Evolutionary conservation across 495 filamentous ascomycete genomes (phyloP), one percentile per base, ranked within the genome.

Genomic region (Neurospora sp.): DNA sequence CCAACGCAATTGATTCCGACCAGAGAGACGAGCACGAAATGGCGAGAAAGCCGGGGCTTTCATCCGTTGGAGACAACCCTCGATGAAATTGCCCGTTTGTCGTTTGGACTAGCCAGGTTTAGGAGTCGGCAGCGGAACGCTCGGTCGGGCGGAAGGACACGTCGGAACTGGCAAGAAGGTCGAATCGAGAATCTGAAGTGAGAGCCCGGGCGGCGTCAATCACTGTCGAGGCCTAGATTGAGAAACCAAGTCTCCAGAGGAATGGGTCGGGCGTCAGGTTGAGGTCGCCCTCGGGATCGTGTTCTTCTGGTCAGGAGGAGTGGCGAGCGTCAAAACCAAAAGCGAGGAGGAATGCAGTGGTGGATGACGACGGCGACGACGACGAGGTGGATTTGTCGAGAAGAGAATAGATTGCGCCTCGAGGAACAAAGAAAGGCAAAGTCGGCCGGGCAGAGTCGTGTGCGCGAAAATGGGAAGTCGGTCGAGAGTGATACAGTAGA

Each of bases 1-100:
- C 75, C 76, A 80, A 83, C 81, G 84, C 79, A 81, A 78, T 74
- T 77, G 74, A 74, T 53, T 71, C 39, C 40, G 72, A 69, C 76
- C 68, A 40, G 70, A n/a, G 68, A 65, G 74, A 45, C 70, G 76
- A 65, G 75, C 70, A 69, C 73, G 61, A 69, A 72, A 72, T 74
- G 74, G 72, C 41, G 72, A 41, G 16, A 42, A 74, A 48, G 70
- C 42, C 70, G 70, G 71, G 75, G 71, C 70, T 72, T 74, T 77
- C 80, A 81, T 81, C 74, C 80, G 80, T 74, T 44, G 69, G 39
- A 65, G 44, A 68, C 22, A 44, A 73, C 45, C 42, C 38, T 69
- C 68, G 40, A 45, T 69, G 8, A 41, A 40, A 22, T 20, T 40
- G 65, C 40, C 35, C 31, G 70, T 59, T 45, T 39, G 42, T 45